Evolutionary conservation across 2,329 filamentous ascomycete genomes (phyloP).

Genomic region (Pseudogymnoascus sp.): DNA sequence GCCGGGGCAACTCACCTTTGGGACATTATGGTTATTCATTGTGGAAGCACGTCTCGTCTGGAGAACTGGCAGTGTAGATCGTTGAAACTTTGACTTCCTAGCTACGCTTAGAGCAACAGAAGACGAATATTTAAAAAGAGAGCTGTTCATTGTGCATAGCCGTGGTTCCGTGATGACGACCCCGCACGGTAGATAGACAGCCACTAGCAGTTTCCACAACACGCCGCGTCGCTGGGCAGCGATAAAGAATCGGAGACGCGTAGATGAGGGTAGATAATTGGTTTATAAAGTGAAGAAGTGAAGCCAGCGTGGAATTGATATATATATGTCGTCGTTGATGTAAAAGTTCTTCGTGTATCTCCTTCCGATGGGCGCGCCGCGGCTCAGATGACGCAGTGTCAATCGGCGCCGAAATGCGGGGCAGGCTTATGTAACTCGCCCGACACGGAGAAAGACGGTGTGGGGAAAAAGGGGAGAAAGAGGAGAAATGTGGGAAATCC

Average conservation of each 20-base stretch:
- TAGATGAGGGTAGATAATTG: not conserved
- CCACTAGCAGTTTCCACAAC: not conserved
- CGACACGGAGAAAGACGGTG: not conserved
- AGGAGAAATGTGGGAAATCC: not conserved
- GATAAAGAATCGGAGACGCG: not conserved
- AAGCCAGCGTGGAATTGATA: not conserved
- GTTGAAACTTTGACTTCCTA: constrained; percentile 8
- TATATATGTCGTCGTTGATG: constrained; percentile 2
- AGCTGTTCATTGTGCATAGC: not conserved
- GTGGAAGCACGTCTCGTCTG: constrained; percentile 9
- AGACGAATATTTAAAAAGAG: not conserved
- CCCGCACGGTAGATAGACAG: not conserved
- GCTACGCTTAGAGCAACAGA: not conserved
- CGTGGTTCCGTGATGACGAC: not conserved
- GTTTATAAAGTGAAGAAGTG: not conserved
- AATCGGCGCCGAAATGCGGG: not conserved
- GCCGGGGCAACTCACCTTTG: constrained; percentile 3
- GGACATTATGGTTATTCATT: constrained; percentile 11
- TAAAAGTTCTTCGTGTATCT: not conserved
- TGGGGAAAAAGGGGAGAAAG: constrained; percentile 1
- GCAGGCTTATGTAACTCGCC: not conserved
- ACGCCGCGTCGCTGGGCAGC: not conserved
- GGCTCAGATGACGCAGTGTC: not conserved
- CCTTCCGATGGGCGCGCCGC: not conserved
- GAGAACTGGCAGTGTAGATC: constrained; percentile 9